A percentile compares a stretch with the other conserved stretches of the same genome.
Conservation (phyloP, 805 yeast genomes). For the Saccharomycopsis fodiens region DNA sequence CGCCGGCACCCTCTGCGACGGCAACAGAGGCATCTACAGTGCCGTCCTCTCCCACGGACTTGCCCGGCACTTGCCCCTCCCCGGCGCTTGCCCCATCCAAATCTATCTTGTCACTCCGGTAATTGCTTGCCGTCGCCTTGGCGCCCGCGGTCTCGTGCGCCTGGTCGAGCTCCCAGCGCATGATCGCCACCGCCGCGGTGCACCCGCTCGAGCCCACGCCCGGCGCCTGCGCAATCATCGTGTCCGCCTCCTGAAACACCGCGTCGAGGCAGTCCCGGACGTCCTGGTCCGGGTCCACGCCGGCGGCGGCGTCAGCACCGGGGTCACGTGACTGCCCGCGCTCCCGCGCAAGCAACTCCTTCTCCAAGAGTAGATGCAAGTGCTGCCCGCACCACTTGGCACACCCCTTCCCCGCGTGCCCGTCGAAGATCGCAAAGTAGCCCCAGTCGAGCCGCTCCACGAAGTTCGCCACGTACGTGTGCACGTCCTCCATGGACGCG, state of each 20-base stretch:
- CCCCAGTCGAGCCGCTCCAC: slow-evolving; percentile 92
- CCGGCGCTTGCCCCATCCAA: slow-evolving; percentile 6
- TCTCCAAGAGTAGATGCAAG: slow-evolving; percentile 62
- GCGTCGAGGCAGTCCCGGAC: slow-evolving; percentile 59
- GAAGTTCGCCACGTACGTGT: slow-evolving; percentile 84
- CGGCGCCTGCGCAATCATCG: slow-evolving; percentile 40
- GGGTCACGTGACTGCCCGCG: neutral
- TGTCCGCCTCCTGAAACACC: slow-evolving; percentile 72
- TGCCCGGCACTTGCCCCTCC: neutral
- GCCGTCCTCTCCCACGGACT: too few species aligned
- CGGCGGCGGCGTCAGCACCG: too few species aligned
- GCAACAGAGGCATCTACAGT: too few species aligned
- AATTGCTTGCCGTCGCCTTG: slow-evolving; percentile 15
- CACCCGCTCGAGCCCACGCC: slow-evolving; percentile 77
- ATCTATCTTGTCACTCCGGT: slow-evolving; percentile 11
- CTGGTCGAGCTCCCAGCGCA: slow-evolving; percentile 67
- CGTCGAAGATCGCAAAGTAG: slow-evolving; percentile 91
- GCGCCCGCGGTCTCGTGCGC: slow-evolving; percentile 15
- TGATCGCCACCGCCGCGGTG: slow-evolving; percentile 90
- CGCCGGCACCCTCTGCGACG: neutral
- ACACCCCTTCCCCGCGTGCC: slow-evolving; percentile 91
- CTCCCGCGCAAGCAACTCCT: slow-evolving; percentile 37
- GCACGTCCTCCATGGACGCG: slow-evolving; percentile 93
- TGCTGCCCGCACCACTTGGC: slow-evolving; percentile 94
- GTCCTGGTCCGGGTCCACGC: slow-evolving; percentile 27